A percentile compares a stretch with the other conserved stretches of the same genome.
These are phyloP conservation scores for Aspergillus indologenus DNA, from an alignment of 495 filamentous ascomycete species.

Conservation along the genomic window DNA sequence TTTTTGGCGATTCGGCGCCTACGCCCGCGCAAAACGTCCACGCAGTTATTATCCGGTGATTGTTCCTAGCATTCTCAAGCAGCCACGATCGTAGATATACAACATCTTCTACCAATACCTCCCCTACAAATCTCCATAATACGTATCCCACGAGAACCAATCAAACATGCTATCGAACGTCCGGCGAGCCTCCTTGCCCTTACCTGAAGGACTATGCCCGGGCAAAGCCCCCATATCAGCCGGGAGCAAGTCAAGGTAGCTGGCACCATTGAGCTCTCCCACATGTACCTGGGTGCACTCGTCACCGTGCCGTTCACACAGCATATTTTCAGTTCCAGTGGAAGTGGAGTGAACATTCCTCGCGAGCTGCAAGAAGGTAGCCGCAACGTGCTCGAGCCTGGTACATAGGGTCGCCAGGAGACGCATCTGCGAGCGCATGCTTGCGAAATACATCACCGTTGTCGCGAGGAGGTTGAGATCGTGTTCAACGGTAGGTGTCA, in stretches of 20 bases:
- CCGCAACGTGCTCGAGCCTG: neutral
- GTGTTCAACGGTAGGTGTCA: neutral
- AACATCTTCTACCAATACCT: too few species aligned
- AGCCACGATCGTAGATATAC: too few species aligned
- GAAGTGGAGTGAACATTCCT: neutral
- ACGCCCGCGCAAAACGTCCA: too few species aligned
- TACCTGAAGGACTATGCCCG: neutral
- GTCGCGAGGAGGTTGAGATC: neutral
- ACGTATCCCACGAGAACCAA: conserved; percentile 5
- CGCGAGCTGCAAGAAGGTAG: neutral
- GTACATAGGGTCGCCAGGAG: neutral
- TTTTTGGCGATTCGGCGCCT: too few species aligned
- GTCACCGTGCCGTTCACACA: neutral
- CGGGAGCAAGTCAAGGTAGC: conserved; percentile 2
- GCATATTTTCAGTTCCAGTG: neutral
- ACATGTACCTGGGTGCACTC: neutral
- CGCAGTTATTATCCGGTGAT: too few species aligned
- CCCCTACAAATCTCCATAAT: conserved; percentile 1
- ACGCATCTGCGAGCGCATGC: neutral
- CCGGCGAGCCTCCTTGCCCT: neutral
- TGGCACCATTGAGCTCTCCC: neutral
- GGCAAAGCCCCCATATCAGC: neutral
- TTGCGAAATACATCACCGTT: conserved; percentile 1
- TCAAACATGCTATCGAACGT: neutral
- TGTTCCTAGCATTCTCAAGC: too few species aligned